phyloP scores from a whole-genome alignment of 371 early-diverging fungal genomes.

The Gilbertella persicaria region DNA sequence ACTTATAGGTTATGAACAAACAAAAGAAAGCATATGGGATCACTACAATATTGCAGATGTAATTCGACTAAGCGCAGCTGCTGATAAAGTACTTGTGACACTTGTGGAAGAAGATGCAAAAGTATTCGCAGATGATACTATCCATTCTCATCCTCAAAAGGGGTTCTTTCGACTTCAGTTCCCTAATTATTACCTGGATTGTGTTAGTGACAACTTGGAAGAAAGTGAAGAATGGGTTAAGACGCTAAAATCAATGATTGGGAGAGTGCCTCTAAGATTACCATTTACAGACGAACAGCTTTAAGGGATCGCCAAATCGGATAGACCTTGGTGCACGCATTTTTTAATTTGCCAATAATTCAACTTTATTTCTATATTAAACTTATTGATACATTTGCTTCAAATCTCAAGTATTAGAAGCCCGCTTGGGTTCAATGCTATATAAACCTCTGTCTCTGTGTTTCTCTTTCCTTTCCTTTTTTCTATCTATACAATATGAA shows the following conservation, averaged over 20 bases:
- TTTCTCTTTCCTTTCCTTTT: conserved; percentile 1
- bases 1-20: conserved; percentile 31
- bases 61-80: conserved; percentile 37
- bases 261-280: conserved; percentile 40
- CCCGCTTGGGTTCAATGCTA: too few relatives aligned
- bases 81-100: conserved; percentile 44
- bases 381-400: too few relatives aligned
- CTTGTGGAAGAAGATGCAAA: conserved; percentile 30
- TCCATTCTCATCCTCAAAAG: conserved; percentile 30
- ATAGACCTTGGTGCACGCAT: neutral
- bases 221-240: conserved; percentile 54
- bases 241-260: conserved; percentile 46
- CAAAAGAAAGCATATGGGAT: conserved; percentile 22
- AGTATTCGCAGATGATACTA: conserved; percentile 28
- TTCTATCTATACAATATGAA: conserved; percentile 14
- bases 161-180: conserved; percentile 46
- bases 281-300: conserved; percentile 24
- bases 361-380: too few relatives aligned
- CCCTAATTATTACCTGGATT: conserved; percentile 41
- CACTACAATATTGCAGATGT: conserved; percentile 48
- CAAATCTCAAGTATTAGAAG: too few relatives aligned
- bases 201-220: conserved; percentile 37
- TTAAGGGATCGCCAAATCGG: neutral
- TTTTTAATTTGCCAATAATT: too few relatives aligned
- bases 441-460: neutral